These are phyloP conservation scores for Craterostigma plantagineum DNA, from an alignment of 257 asterid species.

Conservation along the genomic window DNA sequence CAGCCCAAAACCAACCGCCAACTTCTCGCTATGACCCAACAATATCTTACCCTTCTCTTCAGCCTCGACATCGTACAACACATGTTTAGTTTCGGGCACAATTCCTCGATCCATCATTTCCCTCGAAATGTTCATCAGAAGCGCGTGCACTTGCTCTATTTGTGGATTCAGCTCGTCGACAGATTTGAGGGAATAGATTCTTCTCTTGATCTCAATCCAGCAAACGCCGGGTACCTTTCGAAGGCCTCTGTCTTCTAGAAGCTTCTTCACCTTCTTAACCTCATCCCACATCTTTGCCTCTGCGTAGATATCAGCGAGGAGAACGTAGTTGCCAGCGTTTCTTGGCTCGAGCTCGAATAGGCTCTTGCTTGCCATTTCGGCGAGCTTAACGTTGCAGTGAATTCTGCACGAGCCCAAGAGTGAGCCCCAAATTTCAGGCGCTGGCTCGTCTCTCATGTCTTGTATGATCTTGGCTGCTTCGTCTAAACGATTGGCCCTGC, in stretches of 20 bases:
- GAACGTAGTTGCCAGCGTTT: conserved; percentile 86
- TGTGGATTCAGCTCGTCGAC: conserved; percentile 67
- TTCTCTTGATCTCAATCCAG: conserved; percentile 64
- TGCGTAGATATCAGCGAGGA: conserved; percentile 68
- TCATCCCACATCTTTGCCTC: conserved; percentile 84
- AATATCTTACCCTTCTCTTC: conserved; percentile 55
- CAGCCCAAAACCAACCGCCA: conserved; percentile 79
- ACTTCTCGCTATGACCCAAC: conserved; percentile 78
- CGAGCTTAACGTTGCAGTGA: conserved; percentile 63
- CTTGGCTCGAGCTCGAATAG: conserved; percentile 77
- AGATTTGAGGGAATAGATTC: conserved; percentile 31
- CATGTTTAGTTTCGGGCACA: conserved; percentile 55
- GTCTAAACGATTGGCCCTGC: conserved; percentile 63
- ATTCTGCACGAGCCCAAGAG: conserved; percentile 82
- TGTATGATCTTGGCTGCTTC: conserved; percentile 60
- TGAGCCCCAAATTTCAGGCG: conserved; percentile 75
- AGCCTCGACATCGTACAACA: conserved; percentile 49
- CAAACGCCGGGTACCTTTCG: conserved; percentile 75
- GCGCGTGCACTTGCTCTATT: conserved; percentile 56
- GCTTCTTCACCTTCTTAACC: conserved; percentile 52
- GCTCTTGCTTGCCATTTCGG: conserved; percentile 50
- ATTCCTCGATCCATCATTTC: conserved; percentile 74
- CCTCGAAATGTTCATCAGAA: conserved; percentile 30
- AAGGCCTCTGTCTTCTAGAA: conserved; percentile 49
- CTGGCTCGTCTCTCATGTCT: conserved; percentile 65